phyloP scores from a whole-genome alignment of 2,329 filamentous ascomycete genomes.

The Phaeosphaeria sp. region DNA sequence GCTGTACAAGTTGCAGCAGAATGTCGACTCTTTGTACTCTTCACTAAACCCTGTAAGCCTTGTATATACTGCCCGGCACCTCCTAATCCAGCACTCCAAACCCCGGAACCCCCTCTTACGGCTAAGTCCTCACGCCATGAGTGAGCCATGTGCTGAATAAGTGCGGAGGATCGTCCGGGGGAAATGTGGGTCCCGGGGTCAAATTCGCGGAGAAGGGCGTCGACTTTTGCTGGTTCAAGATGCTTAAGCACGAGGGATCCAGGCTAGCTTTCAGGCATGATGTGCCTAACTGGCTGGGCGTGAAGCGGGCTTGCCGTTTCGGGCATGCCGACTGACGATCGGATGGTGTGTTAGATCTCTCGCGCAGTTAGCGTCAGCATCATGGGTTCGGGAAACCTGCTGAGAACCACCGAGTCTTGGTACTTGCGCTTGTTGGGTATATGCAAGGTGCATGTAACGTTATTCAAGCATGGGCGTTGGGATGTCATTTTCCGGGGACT shows the following conservation, averaged over 20 bases:
- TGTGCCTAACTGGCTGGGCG: background rate
- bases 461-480: background rate
- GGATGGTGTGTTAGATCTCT: background rate
- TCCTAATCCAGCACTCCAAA: constrained; percentile 9
- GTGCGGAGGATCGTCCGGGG: constrained; percentile 8
- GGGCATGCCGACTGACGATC: background rate
- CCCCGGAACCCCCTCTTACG: background rate
- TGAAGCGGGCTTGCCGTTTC: background rate
- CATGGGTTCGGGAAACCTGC: background rate
- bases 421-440: background rate
- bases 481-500: background rate
- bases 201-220: constrained; percentile 8
- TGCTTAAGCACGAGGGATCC: background rate
- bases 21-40: background rate
- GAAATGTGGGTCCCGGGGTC: constrained; percentile 16
- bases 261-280: background rate
- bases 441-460: background rate
- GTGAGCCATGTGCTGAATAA: background rate
- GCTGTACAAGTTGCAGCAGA: background rate
- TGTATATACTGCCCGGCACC: constrained; percentile 2
- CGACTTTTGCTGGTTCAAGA: background rate
- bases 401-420: background rate
- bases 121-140: background rate
- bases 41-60: background rate
- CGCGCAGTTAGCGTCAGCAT: background rate